A percentile compares a stretch with the other conserved stretches of the same genome.
Conservation (phyloP, 257 asterid genomes). For the Paraleonurus japonicus region DNA sequence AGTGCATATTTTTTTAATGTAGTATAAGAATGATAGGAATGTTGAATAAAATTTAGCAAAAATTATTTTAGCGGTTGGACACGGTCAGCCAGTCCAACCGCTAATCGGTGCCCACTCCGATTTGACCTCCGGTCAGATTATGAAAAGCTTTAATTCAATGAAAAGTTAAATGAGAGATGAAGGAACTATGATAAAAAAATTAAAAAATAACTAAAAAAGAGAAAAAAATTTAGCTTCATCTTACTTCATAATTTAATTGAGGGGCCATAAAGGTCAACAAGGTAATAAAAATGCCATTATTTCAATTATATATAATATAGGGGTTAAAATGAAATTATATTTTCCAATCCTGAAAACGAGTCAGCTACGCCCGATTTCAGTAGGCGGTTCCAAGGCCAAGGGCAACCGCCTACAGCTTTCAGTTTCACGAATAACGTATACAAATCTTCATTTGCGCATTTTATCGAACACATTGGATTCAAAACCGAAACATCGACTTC, state of each 20-base stretch:
- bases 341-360: not conserved
- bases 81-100: too few relatives aligned
- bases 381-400: not conserved
- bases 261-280: not conserved
- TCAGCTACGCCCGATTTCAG: not conserved
- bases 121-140: too few relatives aligned
- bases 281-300: not conserved
- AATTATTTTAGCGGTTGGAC: too few relatives aligned
- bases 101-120: too few relatives aligned
- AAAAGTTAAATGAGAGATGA: too few relatives aligned
- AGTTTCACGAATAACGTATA: not conserved
- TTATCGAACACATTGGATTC: slow-evolving; percentile 33
- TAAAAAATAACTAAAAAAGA: too few relatives aligned
- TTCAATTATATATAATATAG: not conserved
- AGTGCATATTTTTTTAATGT: too few relatives aligned
- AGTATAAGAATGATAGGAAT: too few relatives aligned
- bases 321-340: slow-evolving; percentile 6
- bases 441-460: slow-evolving; percentile 20
- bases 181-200: too few relatives aligned
- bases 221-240: too few relatives aligned
- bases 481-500: not conserved
- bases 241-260: not conserved
- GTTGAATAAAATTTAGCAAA: too few relatives aligned
- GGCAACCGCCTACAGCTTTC: slow-evolving; percentile 15
- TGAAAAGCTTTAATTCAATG: too few relatives aligned